Evolutionary conservation across 169 alveolate genomes (phyloP).

Genomic region (Plasmodium coatneyi): DNA sequence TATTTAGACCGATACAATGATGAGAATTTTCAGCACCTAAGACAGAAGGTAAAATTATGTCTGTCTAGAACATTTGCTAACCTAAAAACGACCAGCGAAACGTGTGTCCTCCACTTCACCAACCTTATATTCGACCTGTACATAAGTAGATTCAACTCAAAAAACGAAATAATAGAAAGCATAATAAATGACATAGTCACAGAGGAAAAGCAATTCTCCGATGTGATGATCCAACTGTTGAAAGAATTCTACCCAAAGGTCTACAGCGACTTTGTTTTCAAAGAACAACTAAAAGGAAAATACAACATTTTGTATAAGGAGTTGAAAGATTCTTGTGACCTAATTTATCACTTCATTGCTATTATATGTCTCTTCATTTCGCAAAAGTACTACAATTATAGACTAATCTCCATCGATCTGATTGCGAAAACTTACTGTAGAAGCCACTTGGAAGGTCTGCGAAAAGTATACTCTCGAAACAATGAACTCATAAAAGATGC

Average conservation of each 20-base stretch:
- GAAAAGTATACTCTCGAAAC: conserved; percentile 45
- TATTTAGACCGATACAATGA: conserved; percentile 61
- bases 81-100: conserved; percentile 62
- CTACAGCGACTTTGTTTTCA: conserved; percentile 19
- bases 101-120: conserved; percentile 71
- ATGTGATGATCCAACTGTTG: conserved; percentile 52
- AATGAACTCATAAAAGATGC: conserved; percentile 58
- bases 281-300: conserved; percentile 52
- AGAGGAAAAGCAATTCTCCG: conserved; percentile 57
- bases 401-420: conserved; percentile 29
- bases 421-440: conserved; percentile 55
- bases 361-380: conserved; percentile 55
- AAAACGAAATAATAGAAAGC: conserved; percentile 60
- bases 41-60: conserved; percentile 63
- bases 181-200: conserved; percentile 39
- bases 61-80: conserved; percentile 55
- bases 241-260: conserved; percentile 53
- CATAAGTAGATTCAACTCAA: conserved; percentile 63
- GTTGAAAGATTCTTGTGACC: conserved; percentile 44
- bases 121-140: conserved; percentile 64
- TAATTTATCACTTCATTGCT: conserved; percentile 68
- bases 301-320: conserved; percentile 25
- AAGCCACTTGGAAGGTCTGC: conserved; percentile 67
- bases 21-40: conserved; percentile 54
- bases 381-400: conserved; percentile 60